Evolutionary conservation across 192 early-diverging fungal species (phyloP).

Genomic region (Piromyces sp.): DNA sequence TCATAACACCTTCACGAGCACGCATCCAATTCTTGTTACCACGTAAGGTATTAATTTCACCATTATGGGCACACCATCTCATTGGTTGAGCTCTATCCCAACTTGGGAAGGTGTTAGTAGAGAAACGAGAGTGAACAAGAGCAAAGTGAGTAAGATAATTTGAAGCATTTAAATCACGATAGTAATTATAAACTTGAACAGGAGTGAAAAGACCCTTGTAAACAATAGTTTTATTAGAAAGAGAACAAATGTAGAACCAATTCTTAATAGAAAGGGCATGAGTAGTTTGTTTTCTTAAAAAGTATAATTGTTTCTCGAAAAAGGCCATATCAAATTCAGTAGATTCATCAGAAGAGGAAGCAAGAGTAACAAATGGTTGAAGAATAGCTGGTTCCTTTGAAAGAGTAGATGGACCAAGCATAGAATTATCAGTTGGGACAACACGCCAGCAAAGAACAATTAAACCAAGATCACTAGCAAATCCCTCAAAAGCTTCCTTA

Average conservation of each 20-base stretch:
- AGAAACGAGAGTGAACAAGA: constrained; percentile 95
- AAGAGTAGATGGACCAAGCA: constrained; percentile 74
- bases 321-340: constrained; percentile 3
- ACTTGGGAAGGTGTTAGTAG: constrained; percentile 96
- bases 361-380: constrained; percentile 76
- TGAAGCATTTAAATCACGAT: constrained; percentile 67
- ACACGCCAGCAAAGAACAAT: constrained; percentile 71
- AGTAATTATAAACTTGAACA: constrained; percentile 85
- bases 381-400: constrained; percentile 80
- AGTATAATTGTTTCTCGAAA: constrained; percentile 74
- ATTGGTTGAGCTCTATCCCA: constrained; percentile 99
- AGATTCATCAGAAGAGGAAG: background rate
- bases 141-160: constrained; percentile 81
- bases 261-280: constrained; percentile 68
- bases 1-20: constrained; percentile 86
- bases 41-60: constrained; percentile 95
- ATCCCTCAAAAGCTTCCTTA: constrained; percentile 57
- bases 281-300: constrained; percentile 77
- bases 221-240: constrained; percentile 79
- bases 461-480: constrained; percentile 57
- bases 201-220: constrained; percentile 96
- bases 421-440: constrained; percentile 67
- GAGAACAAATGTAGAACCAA: constrained; percentile 95
- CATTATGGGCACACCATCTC: constrained; percentile 96
- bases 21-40: constrained; percentile 99